Conservation (phyloP, 2,329 filamentous ascomycete genomes). For the Diaporthe capsici region DNA sequence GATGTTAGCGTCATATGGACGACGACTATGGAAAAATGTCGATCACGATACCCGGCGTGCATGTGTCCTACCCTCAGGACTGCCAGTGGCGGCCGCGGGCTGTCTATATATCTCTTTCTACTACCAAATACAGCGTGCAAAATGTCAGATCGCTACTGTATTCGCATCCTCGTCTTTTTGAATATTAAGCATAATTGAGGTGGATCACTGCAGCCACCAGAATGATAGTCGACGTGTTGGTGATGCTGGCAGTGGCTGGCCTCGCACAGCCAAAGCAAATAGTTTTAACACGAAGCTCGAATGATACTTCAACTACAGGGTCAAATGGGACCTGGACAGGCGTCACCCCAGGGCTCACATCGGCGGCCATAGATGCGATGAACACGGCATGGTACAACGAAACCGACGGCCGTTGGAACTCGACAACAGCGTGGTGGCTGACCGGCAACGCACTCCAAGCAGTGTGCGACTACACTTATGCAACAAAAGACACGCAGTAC, state of each 20-base stretch:
- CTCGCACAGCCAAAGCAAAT: neutral
- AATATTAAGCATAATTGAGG: neutral
- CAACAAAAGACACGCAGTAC: constrained; percentile 49
- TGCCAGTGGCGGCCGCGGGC: neutral
- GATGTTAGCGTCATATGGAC: neutral
- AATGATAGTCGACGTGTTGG: constrained; percentile 10
- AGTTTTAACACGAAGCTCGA: neutral
- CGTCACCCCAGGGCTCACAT: constrained; percentile 7
- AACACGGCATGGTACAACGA: constrained; percentile 53
- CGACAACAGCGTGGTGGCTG: constrained; percentile 55
- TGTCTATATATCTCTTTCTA: constrained; percentile 6
- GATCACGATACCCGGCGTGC: constrained; percentile 25
- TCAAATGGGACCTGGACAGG: constrained; percentile 26
- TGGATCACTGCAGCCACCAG: constrained; percentile 1
- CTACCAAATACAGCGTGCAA: neutral
- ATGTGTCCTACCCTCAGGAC: constrained; percentile 3
- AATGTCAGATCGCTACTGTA: neutral
- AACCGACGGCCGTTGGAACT: constrained; percentile 52
- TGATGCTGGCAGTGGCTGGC: constrained; percentile 3
- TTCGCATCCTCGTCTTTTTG: neutral
- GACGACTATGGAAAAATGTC: neutral
- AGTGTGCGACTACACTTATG: constrained; percentile 54
- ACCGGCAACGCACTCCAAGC: constrained; percentile 54
- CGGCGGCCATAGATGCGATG: constrained; percentile 51
- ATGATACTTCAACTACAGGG: neutral